These are phyloP conservation scores for Tothia fuscella DNA, from an alignment of 2,329 filamentous ascomycete genomes.

Conservation along the genomic window DNA sequence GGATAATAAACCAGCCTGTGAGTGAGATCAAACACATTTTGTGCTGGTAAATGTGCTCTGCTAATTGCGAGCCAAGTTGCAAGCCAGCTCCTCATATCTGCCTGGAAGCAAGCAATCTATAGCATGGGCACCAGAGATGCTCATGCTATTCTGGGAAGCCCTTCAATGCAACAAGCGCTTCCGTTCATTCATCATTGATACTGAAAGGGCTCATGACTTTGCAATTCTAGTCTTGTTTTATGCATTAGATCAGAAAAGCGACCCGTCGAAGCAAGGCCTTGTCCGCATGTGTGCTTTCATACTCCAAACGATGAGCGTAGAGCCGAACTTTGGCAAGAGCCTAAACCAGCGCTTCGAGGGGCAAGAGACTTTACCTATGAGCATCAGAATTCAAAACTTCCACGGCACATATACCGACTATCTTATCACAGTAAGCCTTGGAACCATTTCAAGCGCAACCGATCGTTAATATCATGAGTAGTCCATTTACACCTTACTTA, in stretches of 20 bases:
- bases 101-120: constrained; percentile 69
- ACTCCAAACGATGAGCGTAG: constrained; percentile 86
- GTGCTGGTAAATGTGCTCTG: constrained; percentile 16
- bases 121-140: constrained; percentile 86
- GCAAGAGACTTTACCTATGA: constrained; percentile 73
- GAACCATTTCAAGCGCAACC: neutral
- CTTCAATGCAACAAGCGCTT: constrained; percentile 97
- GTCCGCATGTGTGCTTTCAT: constrained; percentile 97
- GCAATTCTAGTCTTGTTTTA: constrained; percentile 85
- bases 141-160: constrained; percentile 96
- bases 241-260: constrained; percentile 76
- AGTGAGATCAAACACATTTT: constrained; percentile 9
- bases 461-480: constrained; percentile 24
- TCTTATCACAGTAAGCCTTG: constrained; percentile 63
- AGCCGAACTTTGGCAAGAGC: constrained; percentile 78
- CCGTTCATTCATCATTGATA: constrained; percentile 92
- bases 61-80: constrained; percentile 39
- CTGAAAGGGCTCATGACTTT: constrained; percentile 85
- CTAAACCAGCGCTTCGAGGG: constrained; percentile 81
- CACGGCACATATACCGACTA: constrained; percentile 88
- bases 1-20: constrained; percentile 78
- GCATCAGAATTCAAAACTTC: constrained; percentile 74
- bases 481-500: constrained; percentile 88
- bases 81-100: constrained; percentile 78
- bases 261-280: constrained; percentile 78